Evolutionary conservation across 768 basidiomycete species (phyloP), one percentile per base, ranked within the genome.

Genomic region (Pleurotus djamor): DNA sequence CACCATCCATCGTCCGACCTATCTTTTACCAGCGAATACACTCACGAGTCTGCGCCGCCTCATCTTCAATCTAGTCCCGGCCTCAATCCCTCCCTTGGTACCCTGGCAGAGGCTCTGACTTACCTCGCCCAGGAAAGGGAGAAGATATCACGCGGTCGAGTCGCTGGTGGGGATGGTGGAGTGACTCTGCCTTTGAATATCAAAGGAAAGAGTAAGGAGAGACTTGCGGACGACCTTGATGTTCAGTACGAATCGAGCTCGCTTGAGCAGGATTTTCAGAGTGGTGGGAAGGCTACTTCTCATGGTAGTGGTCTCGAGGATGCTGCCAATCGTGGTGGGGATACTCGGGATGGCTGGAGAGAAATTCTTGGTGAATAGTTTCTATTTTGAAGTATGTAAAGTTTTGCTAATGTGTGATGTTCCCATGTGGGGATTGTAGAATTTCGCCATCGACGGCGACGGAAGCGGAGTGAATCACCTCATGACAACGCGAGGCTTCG

Each of bases 61-160:
- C 21, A 28, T 28, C 21, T 56, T 17, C 54, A 56, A 14, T 10
- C 41, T 9, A 56, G 54, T 38, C 32, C 61, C 65, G 2, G 76
- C 78, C 17, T 78, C 36, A 56, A 83, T 48, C 90, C 91, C 0
- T 90, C 88, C 2, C 72, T 93, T 12, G 91, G 91, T 0, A 82
- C 83, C 55, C 79, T 93, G 13, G 89, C 89, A 59, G 84, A 85
- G 60, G 89, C 88, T 0, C 77, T 93, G 12, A 83, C 81, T n/a
- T 93, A 91, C 61, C 78, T 92, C 52, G 88, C 86, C 45, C 84
- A 83, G 8, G 91, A 92, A 68, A 78, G 88, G 57, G 84, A 83
- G 37, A 78, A 79, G 61, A 77, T 83, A 62, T 80, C 76, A 47
- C 86, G 84, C n/a, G 69, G 71, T 44, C 75, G 75, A 38, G 74